A percentile compares a stretch with the other conserved stretches of the same genome.
These are phyloP conservation scores for Colletotrichum cereale DNA, from an alignment of 2,329 filamentous ascomycete genomes.

Conservation along the genomic window DNA sequence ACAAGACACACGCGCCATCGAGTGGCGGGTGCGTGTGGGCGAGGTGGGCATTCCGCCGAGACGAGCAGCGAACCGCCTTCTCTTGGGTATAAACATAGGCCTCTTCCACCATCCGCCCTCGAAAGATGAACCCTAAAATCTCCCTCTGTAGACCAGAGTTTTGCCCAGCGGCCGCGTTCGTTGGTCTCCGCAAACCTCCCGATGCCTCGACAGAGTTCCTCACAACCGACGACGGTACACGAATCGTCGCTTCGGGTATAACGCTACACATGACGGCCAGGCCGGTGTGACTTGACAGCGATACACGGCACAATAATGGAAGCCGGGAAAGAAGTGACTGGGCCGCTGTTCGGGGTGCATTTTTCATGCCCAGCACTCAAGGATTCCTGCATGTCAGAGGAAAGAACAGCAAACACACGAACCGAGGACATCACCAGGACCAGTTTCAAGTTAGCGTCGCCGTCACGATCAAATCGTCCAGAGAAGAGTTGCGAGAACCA, in stretches of 20 bases:
- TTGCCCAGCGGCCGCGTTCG: not conserved
- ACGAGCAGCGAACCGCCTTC: not conserved
- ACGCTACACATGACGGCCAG: not conserved
- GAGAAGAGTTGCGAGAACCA: slow-evolving; percentile 1
- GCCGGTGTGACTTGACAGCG: not conserved
- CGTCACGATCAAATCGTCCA: not conserved
- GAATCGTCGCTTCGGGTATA: not conserved
- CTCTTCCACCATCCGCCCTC: no score
- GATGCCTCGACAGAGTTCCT: not conserved
- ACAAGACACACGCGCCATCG: slow-evolving; percentile 20
- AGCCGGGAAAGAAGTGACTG: not conserved
- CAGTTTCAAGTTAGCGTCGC: not conserved
- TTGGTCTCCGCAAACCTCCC: no score
- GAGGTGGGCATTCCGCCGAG: not conserved
- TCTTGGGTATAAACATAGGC: not conserved
- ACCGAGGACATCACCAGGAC: not conserved
- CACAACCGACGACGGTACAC: not conserved
- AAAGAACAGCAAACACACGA: slow-evolving; percentile 1
- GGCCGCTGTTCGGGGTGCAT: not conserved
- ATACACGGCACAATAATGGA: not conserved
- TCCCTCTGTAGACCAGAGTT: not conserved
- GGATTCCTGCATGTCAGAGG: not conserved
- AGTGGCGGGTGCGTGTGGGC: slow-evolving; percentile 13
- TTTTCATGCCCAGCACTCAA: not conserved
- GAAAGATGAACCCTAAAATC: not conserved